Conservation (phyloP, 2,329 filamentous ascomycete species). For the Colletotrichum spinosum region DNA sequence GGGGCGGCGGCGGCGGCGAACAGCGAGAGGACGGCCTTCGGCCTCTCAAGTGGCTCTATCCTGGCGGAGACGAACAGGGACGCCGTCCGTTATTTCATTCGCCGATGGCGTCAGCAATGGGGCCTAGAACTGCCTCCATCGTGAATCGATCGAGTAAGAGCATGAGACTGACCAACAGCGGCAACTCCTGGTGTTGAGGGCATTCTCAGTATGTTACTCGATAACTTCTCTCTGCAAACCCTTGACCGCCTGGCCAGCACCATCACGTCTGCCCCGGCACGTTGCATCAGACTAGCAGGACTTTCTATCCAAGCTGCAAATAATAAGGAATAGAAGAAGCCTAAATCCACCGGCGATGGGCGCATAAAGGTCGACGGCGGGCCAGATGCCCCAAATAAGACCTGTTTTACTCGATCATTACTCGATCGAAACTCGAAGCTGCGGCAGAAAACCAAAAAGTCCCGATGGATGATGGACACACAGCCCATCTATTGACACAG, state of each 20-base stretch:
- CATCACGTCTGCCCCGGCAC: not conserved
- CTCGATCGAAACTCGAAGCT: conserved; percentile 56
- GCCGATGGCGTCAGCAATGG: not conserved
- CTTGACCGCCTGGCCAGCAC: too few species aligned
- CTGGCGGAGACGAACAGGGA: not conserved
- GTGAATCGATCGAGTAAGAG: conserved; percentile 29
- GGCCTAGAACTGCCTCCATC: not conserved
- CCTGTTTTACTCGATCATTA: conserved; percentile 56
- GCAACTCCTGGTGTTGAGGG: not conserved
- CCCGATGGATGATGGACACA: not conserved
- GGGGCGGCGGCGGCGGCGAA: conserved; percentile 4
- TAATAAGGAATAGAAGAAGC: conserved; percentile 1
- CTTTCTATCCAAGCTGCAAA: not conserved
- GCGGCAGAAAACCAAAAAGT: conserved; percentile 12
- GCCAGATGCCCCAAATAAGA: conserved; percentile 11
- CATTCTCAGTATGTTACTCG: not conserved
- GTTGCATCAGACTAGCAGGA: not conserved
- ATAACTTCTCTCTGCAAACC: too few species aligned
- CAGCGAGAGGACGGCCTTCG: not conserved
- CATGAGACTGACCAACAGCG: conserved; percentile 3
- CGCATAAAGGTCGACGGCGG: conserved; percentile 16
- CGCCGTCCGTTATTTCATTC: conserved; percentile 3
- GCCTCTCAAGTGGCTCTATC: not conserved
- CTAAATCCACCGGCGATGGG: conserved; percentile 11
- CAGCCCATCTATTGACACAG: not conserved